Conservation (phyloP, 73 alveolate species). For the Urostyla sp. region DNA sequence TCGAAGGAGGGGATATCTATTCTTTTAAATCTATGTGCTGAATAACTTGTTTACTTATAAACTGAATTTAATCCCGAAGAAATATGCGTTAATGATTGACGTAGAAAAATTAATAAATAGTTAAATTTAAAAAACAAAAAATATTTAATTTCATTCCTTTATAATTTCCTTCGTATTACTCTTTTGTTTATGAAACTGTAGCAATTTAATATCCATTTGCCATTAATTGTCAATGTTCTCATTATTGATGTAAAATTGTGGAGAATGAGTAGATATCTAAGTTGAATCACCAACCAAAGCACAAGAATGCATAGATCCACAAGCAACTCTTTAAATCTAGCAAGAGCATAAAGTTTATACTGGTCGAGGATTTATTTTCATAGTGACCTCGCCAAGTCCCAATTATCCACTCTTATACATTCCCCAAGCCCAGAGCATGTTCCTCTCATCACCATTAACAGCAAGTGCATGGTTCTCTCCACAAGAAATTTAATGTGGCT, state of each 20-base stretch:
- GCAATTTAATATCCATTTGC: neutral
- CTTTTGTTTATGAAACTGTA: neutral
- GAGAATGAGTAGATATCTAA: conserved; percentile 29
- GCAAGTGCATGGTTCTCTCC: conserved; percentile 96
- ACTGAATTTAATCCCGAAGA: no score
- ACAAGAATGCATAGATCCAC: conserved; percentile 94
- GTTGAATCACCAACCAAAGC: conserved; percentile 72
- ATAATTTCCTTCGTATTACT: neutral
- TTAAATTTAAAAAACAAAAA: no score
- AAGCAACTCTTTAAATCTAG: conserved; percentile 79
- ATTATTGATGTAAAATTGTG: conserved; percentile 32
- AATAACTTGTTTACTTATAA: no score
- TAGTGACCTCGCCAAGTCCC: conserved; percentile 88
- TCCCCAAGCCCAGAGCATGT: conserved; percentile 96
- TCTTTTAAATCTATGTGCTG: no score
- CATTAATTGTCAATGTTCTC: conserved; percentile 38
- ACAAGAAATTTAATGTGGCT: conserved; percentile 77
- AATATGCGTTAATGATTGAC: no score
- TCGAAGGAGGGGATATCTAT: no score
- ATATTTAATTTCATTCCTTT: no score
- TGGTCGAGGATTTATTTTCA: conserved; percentile 86
- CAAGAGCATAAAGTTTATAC: conserved; percentile 79
- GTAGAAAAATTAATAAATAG: no score
- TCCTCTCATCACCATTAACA: conserved; percentile 79
- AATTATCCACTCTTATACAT: conserved; percentile 90